Conservation (phyloP, 164 flowering plant species). For the Vitis amurensis region DNA sequence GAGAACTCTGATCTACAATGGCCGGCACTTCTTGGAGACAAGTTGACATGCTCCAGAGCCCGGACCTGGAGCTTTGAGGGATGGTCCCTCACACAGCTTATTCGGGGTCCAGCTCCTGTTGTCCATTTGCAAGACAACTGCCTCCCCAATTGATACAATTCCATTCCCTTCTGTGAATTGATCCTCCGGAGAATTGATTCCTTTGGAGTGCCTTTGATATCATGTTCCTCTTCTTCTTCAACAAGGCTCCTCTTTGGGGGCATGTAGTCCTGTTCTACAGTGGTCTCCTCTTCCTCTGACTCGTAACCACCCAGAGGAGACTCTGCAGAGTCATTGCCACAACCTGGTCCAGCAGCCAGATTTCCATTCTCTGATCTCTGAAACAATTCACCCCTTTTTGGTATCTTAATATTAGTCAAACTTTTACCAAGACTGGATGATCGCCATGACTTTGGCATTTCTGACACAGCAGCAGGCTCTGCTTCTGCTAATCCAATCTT, state of each 20-base stretch:
- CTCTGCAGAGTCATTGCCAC: conserved; percentile 2
- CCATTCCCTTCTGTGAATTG: conserved; percentile 58
- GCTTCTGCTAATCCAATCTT: conserved; percentile 12
- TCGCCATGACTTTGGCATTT: conserved; percentile 17
- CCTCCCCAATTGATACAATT: conserved; percentile 66
- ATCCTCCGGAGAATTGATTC: conserved; percentile 60
- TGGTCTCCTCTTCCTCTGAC: conserved; percentile 29
- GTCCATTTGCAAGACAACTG: conserved; percentile 81
- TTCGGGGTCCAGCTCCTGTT: conserved; percentile 84
- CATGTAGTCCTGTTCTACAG: conserved; percentile 17
- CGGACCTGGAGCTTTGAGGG: conserved; percentile 65
- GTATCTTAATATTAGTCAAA: conserved; percentile 42
- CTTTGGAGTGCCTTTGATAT: conserved; percentile 36
- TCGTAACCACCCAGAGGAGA: conserved; percentile 29
- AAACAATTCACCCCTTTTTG: conserved; percentile 29
- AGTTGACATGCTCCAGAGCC: conserved; percentile 66
- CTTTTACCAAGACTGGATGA: conserved; percentile 17
- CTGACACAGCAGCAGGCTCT: conserved; percentile 11
- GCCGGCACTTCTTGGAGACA: conserved; percentile 65
- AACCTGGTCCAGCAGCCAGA: conserved; percentile 9
- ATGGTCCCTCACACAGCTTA: conserved; percentile 78
- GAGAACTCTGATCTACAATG: conserved; percentile 20
- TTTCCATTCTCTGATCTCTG: conserved; percentile 22
- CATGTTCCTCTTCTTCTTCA: conserved; percentile 28
- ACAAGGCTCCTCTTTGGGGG: conserved; percentile 20